Conservation (phyloP, 1,284 basidiomycete species). For the Wolfiporia cocos region DNA sequence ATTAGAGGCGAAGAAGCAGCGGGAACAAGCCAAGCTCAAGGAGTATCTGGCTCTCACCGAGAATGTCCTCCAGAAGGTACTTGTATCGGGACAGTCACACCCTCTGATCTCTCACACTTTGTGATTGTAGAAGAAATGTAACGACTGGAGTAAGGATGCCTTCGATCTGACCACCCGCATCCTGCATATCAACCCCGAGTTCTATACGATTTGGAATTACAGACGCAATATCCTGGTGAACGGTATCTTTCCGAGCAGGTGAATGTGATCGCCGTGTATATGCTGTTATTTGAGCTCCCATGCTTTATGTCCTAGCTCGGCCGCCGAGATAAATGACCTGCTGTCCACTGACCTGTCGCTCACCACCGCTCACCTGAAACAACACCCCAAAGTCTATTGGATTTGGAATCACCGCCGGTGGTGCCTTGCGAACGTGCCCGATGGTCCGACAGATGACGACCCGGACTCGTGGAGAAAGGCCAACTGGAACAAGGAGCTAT, state of each 20-base stretch:
- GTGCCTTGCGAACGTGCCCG: conserved; percentile 83
- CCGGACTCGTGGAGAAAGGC: conserved; percentile 61
- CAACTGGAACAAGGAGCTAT: conserved; percentile 81
- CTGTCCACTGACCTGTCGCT: conserved; percentile 74
- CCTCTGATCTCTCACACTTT: no score
- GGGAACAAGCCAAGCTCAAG: conserved; percentile 70
- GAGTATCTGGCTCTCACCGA: conserved; percentile 69
- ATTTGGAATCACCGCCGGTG: conserved; percentile 96
- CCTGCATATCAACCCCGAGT: conserved; percentile 83
- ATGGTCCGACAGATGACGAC: conserved; percentile 49
- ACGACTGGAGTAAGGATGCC: conserved; percentile 63
- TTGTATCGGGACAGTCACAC: no score
- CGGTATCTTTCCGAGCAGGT: conserved; percentile 72
- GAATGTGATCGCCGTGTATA: conserved; percentile 10
- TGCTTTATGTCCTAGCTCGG: conserved; percentile 38
- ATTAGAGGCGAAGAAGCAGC: conserved; percentile 56
- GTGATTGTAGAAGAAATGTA: conserved; percentile 53
- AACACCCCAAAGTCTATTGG: conserved; percentile 92
- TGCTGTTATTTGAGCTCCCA: conserved; percentile 6
- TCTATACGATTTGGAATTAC: conserved; percentile 94
- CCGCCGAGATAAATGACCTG: conserved; percentile 55
- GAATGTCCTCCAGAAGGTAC: conserved; percentile 60
- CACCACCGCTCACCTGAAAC: conserved; percentile 74
- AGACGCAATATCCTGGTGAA: conserved; percentile 70
- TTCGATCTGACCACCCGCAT: conserved; percentile 70